These are phyloP conservation scores for Fusarium sarcochroum DNA, from an alignment of 2,329 filamentous ascomycete genomes.

Conservation along the genomic window DNA sequence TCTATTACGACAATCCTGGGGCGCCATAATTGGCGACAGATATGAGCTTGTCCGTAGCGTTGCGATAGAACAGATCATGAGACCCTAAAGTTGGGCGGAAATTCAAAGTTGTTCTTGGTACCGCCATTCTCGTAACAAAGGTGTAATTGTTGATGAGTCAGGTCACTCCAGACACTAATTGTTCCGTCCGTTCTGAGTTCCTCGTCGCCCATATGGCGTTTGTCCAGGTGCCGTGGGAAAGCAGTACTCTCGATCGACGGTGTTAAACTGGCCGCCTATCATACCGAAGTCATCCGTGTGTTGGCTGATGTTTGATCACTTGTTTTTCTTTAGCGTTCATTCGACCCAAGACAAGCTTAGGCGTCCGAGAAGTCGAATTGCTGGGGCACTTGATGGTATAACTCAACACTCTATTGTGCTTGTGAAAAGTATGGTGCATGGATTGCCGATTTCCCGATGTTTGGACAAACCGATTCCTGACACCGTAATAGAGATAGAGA, in stretches of 20 bases:
- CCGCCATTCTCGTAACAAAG: background rate
- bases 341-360: background rate
- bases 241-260: background rate
- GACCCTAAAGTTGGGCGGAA: background rate
- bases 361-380: background rate
- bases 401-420: background rate
- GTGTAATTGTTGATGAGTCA: background rate
- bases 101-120: background rate
- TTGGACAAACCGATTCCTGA: background rate
- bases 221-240: background rate
- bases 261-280: background rate
- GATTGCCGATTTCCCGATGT: background rate
- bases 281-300: background rate
- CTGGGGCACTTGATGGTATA: background rate
- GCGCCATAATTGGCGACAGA: conserved; percentile 1
- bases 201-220: background rate
- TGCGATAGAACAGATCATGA: background rate
- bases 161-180: background rate
- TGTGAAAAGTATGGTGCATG: background rate
- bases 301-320: background rate
- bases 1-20: conserved; percentile 13
- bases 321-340: too few species aligned
- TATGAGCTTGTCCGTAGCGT: conserved; percentile 5
- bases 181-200: background rate
- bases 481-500: background rate